Conservation (phyloP, 2,329 filamentous ascomycete genomes). For the Fusarium redolens region DNA sequence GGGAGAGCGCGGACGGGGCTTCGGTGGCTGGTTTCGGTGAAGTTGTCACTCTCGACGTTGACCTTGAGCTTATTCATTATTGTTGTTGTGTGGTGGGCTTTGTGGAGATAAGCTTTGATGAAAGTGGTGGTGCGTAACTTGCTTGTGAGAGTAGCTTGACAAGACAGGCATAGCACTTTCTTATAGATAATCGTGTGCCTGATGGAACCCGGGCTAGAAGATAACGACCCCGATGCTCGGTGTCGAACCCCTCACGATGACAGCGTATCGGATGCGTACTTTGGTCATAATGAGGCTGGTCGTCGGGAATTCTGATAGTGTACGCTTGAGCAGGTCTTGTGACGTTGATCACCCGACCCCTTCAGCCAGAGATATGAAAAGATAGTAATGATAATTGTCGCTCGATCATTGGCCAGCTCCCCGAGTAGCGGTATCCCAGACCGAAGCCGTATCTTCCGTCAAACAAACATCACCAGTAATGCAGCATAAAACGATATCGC, state of each 20-base stretch:
- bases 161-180: not conserved
- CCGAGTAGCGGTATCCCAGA: not conserved
- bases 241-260: not conserved
- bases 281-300: not conserved
- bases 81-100: not conserved
- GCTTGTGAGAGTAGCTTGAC: not conserved
- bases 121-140: not conserved
- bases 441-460: not conserved
- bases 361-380: not conserved
- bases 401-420: not conserved
- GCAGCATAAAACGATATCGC: not conserved
- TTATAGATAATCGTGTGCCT: not conserved
- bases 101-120: not conserved
- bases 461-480: not conserved
- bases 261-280: not conserved
- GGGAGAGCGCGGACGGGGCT: slow-evolving; percentile 54
- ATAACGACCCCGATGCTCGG: not conserved
- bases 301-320: not conserved
- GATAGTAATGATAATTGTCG: not conserved
- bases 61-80: slow-evolving; percentile 21
- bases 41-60: slow-evolving; percentile 24
- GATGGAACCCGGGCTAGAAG: not conserved
- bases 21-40: slow-evolving; percentile 20
- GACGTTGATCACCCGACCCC: not conserved
- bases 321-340: not conserved